These are phyloP conservation scores for Tolypocladium ovalisporum DNA, from an alignment of 2,329 filamentous ascomycete genomes.

Conservation along the genomic window DNA sequence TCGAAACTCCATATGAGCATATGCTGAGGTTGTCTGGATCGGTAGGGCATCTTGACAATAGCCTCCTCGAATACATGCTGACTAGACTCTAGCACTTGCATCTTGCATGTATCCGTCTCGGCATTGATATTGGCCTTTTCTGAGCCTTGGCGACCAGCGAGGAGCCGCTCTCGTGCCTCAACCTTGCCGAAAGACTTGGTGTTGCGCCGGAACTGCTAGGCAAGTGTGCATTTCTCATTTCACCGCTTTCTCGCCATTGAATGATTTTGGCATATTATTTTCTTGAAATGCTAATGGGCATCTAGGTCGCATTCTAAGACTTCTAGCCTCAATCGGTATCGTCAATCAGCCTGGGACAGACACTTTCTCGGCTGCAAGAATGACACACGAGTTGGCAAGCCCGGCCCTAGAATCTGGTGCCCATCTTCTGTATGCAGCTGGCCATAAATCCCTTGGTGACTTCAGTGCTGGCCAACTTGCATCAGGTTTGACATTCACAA, in stretches of 20 bases:
- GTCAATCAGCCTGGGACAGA: not conserved
- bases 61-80: not conserved
- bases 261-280: not conserved
- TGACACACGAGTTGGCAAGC: not conserved
- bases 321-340: not conserved
- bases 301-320: not conserved
- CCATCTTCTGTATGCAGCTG: not conserved
- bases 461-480: not conserved
- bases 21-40: not conserved
- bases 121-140: not conserved
- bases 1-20: not conserved
- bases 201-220: not conserved
- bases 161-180: not conserved
- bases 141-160: not conserved
- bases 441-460: rapidly evolving
- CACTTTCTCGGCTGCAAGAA: not conserved
- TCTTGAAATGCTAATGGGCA: not conserved
- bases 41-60: not conserved
- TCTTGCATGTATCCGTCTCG: not conserved
- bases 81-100: not conserved
- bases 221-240: not conserved
- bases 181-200: not conserved
- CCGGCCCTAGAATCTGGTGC: not conserved
- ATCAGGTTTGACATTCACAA: not conserved
- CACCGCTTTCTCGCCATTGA: too few relatives aligned